Evolutionary conservation across 2,329 filamentous ascomycete species (phyloP), one percentile per base, ranked within the genome.

Genomic region (Pyricularia sp.): DNA sequence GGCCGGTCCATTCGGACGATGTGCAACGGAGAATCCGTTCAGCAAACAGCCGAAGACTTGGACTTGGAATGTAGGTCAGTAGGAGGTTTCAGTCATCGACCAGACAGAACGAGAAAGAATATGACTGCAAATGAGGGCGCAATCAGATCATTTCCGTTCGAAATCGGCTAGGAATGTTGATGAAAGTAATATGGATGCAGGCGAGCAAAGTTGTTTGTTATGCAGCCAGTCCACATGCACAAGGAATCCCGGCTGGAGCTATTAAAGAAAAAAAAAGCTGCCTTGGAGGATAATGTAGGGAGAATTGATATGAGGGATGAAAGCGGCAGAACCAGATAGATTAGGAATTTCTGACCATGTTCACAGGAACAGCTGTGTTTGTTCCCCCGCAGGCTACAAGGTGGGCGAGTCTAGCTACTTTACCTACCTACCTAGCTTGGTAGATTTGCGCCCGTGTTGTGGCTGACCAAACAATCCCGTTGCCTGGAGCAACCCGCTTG

Each of bases 1-100:
- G 82, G 81, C 64, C 80, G 79, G 73, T 85, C 83, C 84, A 86
- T 87, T 68, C 66, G 72, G 72, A 63, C 68, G 59, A 67, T 12
- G 25, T 28, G 25, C 59, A 20, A 63, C 59, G 12, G 59, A 26
- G 3, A 26, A 17, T 26, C 25, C 23, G 58, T 26, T 28, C 17
- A 28, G 26, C 59, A 28, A 63, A 63, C 14, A 20, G 59, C 28
- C 3, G 17, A 17, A 14, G 26, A 20, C 26, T 28, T 25, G n/a
- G n/a, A n/a, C n/a, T n/a, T 14, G 59, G 59, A 63, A 63, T 63
- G 59, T 28, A 63, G 25, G 59, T 31, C 59, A 63, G 26, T 31
- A 30, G 17, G 25, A 31, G 59, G 26, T 63, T 9, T 63, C 17
- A 20, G 42, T 55, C 42, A 55, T 55, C 4, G 59, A 63, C 25